These are phyloP conservation scores for Avena insularis DNA, from an alignment of 176 grass and related monocot genomes.

Conservation along the genomic window DNA sequence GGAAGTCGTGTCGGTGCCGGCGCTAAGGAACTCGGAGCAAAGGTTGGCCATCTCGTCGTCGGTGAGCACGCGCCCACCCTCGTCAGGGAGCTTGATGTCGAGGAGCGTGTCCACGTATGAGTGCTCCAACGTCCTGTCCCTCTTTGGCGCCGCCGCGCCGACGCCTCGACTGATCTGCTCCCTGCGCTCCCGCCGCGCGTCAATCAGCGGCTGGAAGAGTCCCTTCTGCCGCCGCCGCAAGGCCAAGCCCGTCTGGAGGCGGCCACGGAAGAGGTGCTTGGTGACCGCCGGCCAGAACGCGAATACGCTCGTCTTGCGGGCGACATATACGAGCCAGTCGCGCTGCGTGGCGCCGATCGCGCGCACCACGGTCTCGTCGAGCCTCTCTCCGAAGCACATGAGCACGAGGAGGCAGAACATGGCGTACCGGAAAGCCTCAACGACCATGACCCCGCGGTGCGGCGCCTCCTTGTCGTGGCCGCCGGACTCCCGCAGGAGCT, in stretches of 20 bases:
- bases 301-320: constrained; percentile 38
- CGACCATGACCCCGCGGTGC: neutral
- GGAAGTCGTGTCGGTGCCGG: constrained; percentile 68
- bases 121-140: constrained; percentile 40
- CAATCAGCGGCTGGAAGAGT: constrained; percentile 44
- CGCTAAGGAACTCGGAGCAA: constrained; percentile 74
- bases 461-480: neutral
- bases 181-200: constrained; percentile 30
- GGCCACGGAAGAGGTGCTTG: constrained; percentile 45
- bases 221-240: constrained; percentile 30
- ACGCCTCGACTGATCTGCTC: neutral
- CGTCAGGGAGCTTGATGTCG: constrained; percentile 52
- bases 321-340: constrained; percentile 38
- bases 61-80: constrained; percentile 47
- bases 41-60: constrained; percentile 56
- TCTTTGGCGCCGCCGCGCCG: neutral
- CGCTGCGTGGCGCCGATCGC: constrained; percentile 43
- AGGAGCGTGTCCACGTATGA: constrained; percentile 78
- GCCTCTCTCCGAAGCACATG: constrained; percentile 73
- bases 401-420: constrained; percentile 64
- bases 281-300: constrained; percentile 42
- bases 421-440: constrained; percentile 42
- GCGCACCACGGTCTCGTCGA: constrained; percentile 44
- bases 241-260: neutral
- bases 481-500: constrained; percentile 25